phyloP scores from a whole-genome alignment of 495 filamentous ascomycete genomes.

The Lophiostoma macrostomum region DNA sequence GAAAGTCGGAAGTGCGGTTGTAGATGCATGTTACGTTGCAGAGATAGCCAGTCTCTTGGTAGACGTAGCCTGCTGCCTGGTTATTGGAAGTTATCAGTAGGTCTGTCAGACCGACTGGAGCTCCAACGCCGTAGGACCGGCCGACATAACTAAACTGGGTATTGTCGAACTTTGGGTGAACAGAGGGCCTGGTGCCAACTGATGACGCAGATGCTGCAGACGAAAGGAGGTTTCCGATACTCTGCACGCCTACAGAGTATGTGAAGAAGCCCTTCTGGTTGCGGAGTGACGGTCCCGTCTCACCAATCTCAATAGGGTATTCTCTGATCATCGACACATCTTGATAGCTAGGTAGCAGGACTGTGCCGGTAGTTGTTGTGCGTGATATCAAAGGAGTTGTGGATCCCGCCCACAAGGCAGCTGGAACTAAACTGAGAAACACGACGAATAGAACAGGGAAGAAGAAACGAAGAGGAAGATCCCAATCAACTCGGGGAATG shows the following conservation, averaged over 20 bases:
- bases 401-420: slow-evolving; percentile 43
- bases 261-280: slow-evolving; percentile 37
- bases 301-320: slow-evolving; percentile 27
- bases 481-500: slow-evolving; percentile 27
- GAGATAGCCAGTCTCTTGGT: slow-evolving; percentile 36
- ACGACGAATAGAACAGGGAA: slow-evolving; percentile 28
- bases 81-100: slow-evolving; percentile 16
- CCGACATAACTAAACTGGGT: slow-evolving; percentile 39
- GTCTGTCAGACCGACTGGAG: slow-evolving; percentile 38
- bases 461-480: slow-evolving; percentile 27
- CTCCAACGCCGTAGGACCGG: slow-evolving; percentile 41
- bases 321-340: slow-evolving; percentile 33
- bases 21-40: slow-evolving; percentile 37
- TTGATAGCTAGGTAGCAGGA: slow-evolving; percentile 35
- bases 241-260: slow-evolving; percentile 34
- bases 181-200: slow-evolving; percentile 7
- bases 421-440: slow-evolving; percentile 32
- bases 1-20: slow-evolving; percentile 31
- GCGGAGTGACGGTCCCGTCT: slow-evolving; percentile 24
- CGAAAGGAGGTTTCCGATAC: slow-evolving; percentile 33
- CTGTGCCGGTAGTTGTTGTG: slow-evolving; percentile 6
- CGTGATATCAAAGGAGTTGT: slow-evolving; percentile 35
- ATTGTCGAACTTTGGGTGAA: slow-evolving; percentile 41
- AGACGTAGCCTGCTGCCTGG: slow-evolving; percentile 32
- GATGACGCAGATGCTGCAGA: slow-evolving; percentile 35